These are phyloP conservation scores for Trametes coccinea DNA, from an alignment of 768 basidiomycete species.

Conservation along the genomic window DNA sequence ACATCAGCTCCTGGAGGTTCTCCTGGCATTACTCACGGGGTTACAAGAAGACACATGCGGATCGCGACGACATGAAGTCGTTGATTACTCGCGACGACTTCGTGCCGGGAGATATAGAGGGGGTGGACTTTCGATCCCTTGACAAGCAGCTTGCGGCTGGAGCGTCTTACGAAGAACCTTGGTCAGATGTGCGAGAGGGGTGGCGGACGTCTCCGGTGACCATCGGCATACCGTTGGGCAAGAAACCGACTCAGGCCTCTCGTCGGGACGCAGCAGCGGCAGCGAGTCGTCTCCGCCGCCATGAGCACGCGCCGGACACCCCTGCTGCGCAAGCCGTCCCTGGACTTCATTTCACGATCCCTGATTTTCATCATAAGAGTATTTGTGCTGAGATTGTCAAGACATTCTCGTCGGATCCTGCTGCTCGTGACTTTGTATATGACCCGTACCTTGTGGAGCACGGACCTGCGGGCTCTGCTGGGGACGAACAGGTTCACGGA, in stretches of 20 bases:
- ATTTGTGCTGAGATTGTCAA: slow-evolving; percentile 16
- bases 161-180: neutral
- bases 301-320: neutral
- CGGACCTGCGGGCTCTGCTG: neutral
- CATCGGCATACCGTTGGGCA: slow-evolving; percentile 7
- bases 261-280: neutral
- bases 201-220: slow-evolving; percentile 9
- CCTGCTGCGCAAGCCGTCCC: slow-evolving; percentile 24
- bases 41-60: neutral
- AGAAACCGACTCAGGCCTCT: slow-evolving; percentile 4
- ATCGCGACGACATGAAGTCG: slow-evolving; percentile 3
- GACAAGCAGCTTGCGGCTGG: neutral
- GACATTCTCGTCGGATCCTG: neutral
- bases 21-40: slow-evolving; percentile 30
- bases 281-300: neutral
- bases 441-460: slow-evolving; percentile 10
- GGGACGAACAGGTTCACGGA: slow-evolving; percentile 12
- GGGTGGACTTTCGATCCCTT: neutral
- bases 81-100: slow-evolving; percentile 6
- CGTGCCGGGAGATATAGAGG: neutral
- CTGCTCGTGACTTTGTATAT: slow-evolving; percentile 8
- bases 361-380: slow-evolving; percentile 30
- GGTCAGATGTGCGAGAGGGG: neutral
- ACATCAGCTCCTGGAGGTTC: slow-evolving; percentile 19
- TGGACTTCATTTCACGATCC: slow-evolving; percentile 32